These are phyloP conservation scores for Phytophthora megakarya DNA, from an alignment of 352 stramenopile species.

Conservation along the genomic window DNA sequence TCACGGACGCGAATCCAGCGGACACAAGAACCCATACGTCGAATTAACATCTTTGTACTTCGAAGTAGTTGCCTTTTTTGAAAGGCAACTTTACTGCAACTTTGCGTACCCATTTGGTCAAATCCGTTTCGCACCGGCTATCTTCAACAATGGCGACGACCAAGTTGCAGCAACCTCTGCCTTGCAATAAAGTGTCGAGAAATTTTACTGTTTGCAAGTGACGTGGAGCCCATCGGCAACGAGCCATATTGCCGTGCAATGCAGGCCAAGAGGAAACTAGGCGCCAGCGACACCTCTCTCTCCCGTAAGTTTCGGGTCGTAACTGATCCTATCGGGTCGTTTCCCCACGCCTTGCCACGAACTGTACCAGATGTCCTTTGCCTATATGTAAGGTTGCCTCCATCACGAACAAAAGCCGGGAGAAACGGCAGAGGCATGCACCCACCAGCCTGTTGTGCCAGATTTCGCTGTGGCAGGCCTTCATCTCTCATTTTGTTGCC, in stretches of 20 bases:
- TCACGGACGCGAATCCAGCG: conserved; percentile 12
- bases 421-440: conserved; percentile 28
- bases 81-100: conserved; percentile 7
- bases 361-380: conserved; percentile 24
- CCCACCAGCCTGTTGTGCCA: conserved; percentile 4
- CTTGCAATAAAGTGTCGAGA: conserved; percentile 14
- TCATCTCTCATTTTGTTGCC: conserved; percentile 39
- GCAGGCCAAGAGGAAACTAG: not conserved
- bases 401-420: conserved; percentile 11
- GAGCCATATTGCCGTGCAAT: not conserved
- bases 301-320: conserved; percentile 1
- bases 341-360: conserved; percentile 6
- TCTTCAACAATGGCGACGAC: conserved; percentile 19
- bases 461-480: not conserved
- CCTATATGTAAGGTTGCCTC: conserved; percentile 15
- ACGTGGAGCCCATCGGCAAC: not conserved
- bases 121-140: conserved; percentile 14
- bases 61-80: not conserved
- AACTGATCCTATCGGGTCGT: conserved; percentile 16
- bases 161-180: not conserved
- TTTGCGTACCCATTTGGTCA: conserved; percentile 15
- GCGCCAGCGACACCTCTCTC: conserved; percentile 4
- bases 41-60: not conserved
- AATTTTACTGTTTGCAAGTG: not conserved
- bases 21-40: not conserved